Conservation (phyloP, 257 asterid species). For the Nicotiana paniculata region DNA sequence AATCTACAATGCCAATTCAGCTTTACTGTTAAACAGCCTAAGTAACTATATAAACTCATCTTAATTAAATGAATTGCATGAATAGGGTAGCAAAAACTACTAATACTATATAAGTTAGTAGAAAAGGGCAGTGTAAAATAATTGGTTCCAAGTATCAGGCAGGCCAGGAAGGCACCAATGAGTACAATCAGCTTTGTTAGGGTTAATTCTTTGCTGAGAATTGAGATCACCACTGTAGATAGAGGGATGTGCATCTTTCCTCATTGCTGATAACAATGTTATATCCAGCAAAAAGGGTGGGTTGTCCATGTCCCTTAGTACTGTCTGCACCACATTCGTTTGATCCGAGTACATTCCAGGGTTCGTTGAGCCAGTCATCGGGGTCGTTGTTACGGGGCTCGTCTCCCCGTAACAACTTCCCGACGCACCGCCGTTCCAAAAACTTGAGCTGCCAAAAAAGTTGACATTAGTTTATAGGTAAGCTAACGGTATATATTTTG, state of each 20-base stretch:
- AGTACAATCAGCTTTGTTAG: constrained; percentile 89
- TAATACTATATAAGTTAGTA: constrained; percentile 18
- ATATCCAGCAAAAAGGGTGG: constrained; percentile 83
- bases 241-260: constrained; percentile 96
- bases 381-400: constrained; percentile 37
- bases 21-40: neutral
- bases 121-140: constrained; percentile 63
- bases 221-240: constrained; percentile 79
- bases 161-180: constrained; percentile 99
- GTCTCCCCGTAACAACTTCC: constrained; percentile 93
- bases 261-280: constrained; percentile 77
- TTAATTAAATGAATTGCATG: neutral
- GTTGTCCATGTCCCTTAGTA: constrained; percentile 47
- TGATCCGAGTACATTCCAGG: constrained; percentile 55
- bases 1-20: neutral
- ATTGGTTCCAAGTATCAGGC: constrained; percentile 97
- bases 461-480: neutral
- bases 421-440: constrained; percentile 62
- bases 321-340: constrained; percentile 51
- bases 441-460: constrained; percentile 55
- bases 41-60: neutral
- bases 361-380: constrained; percentile 38
- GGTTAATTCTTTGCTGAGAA: constrained; percentile 66
- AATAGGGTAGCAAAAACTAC: neutral
- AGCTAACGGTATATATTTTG: no score